Conservation (phyloP, 31 red algal genomes). For the Bonnemaisonia californica region DNA sequence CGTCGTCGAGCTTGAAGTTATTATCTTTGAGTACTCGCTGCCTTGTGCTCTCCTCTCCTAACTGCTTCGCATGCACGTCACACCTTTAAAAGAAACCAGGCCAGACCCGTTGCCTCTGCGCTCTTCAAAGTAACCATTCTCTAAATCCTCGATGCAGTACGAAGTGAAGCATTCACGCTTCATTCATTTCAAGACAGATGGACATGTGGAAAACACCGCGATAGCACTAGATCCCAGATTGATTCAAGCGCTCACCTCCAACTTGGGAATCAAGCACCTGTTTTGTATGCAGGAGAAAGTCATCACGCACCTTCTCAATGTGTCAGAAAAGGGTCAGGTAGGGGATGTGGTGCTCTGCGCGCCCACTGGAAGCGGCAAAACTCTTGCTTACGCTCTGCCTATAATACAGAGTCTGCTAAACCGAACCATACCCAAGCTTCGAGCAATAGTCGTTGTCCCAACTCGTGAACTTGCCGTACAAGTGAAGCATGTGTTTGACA, state of each 20-base stretch:
- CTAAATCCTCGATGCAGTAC: neutral
- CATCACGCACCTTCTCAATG: slow-evolving; percentile 30
- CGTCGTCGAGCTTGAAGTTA: no score
- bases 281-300: slow-evolving; percentile 72
- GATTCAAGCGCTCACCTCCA: neutral
- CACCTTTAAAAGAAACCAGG: no score
- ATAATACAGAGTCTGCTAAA: slow-evolving; percentile 64
- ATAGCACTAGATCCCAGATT: slow-evolving; percentile 20
- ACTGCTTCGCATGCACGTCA: no score
- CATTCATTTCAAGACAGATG: slow-evolving; percentile 8
- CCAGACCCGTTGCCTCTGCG: no score
- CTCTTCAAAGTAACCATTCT: no score
- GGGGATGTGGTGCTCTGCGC: slow-evolving; percentile 85
- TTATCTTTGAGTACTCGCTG: no score
- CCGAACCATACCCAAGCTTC: slow-evolving; percentile 49
- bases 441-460: slow-evolving; percentile 87
- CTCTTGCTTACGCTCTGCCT: slow-evolving; percentile 92
- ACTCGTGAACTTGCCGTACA: slow-evolving; percentile 94
- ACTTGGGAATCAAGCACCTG: slow-evolving; percentile 38
- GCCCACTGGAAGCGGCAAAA: slow-evolving; percentile 98
- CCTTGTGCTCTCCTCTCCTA: no score
- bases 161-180: neutral
- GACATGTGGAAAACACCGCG: neutral
- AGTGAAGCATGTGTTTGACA: slow-evolving; percentile 63
- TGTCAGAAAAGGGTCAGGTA: neutral